Evolutionary conservation across 371 early-diverging fungal genomes (phyloP), one percentile per base, ranked within the genome.

Genomic region (Quaeritorhiza haematococci): DNA sequence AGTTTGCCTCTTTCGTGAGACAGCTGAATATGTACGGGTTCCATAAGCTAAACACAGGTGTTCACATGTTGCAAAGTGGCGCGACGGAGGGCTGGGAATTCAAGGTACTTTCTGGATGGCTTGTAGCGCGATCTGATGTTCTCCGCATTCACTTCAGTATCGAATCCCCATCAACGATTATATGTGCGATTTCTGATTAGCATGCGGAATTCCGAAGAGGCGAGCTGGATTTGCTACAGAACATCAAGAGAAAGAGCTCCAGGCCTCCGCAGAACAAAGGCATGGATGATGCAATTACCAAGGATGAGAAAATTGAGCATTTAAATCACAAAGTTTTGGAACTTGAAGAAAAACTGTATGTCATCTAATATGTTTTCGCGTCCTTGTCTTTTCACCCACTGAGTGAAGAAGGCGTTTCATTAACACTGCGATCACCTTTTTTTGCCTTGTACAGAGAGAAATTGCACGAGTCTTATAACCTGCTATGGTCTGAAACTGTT

Each of bases 31-130:
- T 15, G 29, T 24, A 24, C 32, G 28, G 1, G 28, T 8, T 33
- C n/a, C 28, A 80, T 59, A 75, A 74, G 24, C 75, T 78, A 35
- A 72, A 78, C 45, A 83, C 80, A 67, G 79, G 83, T n/a, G 83
- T 83, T 53, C 82, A 84, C 51, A 70, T 83, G 61, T 79, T 82
- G 50, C 83, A 81, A 51, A 78, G 69, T 41, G 76, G 69, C 50
- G 79, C 80, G 56, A 78, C 73, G 35, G 83, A 85, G 52, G 78
- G 78, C n/a, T 85, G 86, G 86, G 86, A 85, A 58, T 85, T 85
- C 62, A 75, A 78, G 61, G 68, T 68, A 51, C 0, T 21, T n/a
- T n/a, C n/a, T n/a, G n/a, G n/a, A n/a, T n/a, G n/a, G n/a, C n/a
- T n/a, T n/a, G n/a, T n/a, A n/a, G n/a, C 7, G 53, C 29, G 17